Base-by-base conservation (phyloP, 163 green algal genomes). In the Scenedesmus sp. region DNA sequence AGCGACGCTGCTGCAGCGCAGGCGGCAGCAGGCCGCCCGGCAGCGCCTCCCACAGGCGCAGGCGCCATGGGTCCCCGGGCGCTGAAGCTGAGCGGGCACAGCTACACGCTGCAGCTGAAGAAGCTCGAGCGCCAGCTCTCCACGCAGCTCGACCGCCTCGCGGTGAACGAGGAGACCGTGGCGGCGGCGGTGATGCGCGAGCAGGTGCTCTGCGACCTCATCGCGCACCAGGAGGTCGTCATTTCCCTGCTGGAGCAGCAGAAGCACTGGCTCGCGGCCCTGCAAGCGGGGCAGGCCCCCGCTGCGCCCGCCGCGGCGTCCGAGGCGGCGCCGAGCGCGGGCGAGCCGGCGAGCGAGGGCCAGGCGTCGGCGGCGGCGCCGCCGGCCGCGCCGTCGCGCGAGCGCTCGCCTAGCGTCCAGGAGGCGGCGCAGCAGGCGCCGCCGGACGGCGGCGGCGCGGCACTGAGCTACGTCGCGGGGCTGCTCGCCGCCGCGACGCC, bases 201-300 rank as follows among this genome's bases (percentile, higher is more conserved):
- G 54, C 24, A 63, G 24, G 53, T 60, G 31, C 53, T 60, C 31
- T n/a, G n/a, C 17, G 53, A 60, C 53, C 20, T 60, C 20, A 29
- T 60, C 20, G 17, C 53, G 13, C 53, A 60, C 20, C 53, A 60
- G 14, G 53, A 60, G 20, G 13, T 60, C 3, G 53, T 60, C 6
- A 60, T 60, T 24, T n/a, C n/a, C 53, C 53, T 60, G 53, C 53
- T 60, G 14, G 53, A 60, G 53, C 53, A 60, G 17, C 53, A 60
- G 31, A n/a, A 60, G 31, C n/a, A 20, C 17, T 60, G 53, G 53
- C 53, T 60, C 13, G 53, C 53, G 13, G 20, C 18, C 31, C 14
- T 60, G 29, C 3, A 31, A 60, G 53, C 53, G 14, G 20, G 31
- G 17, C 17, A 60, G 53, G 53, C 20, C 29, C n/a, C 20, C 17